Evolutionary conservation across 1,139 yeast genomes (phyloP), one percentile per base, ranked within the genome.

Genomic region (Spathaspora sp.): DNA sequence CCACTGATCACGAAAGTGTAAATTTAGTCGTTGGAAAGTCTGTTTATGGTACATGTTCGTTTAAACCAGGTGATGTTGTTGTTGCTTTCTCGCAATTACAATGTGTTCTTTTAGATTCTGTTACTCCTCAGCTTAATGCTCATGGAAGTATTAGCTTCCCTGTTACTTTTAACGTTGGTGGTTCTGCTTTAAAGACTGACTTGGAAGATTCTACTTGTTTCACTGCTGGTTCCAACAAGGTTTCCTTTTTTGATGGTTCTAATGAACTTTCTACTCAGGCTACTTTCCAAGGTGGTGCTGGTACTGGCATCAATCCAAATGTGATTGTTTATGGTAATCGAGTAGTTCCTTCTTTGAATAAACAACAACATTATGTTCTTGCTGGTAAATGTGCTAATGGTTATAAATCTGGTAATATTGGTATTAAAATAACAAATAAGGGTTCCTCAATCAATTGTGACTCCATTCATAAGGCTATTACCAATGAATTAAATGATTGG

Each of bases 231-330:
- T 3, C 45, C 2, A 67, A 68, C 37, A 57, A 64, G 13, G 56
- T 67, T 5, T 51, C 59, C 1, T 67, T 64, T 51, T 46, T 39
- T 4, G 71, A 65, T 51, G 72, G 73, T 23, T 43, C 38, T 15
- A 58, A 55, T n/a, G 9, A 38, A 8, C 41, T 67, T n/a, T 40
- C 61, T 5, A 51, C 47, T 13, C 38, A 52, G 2, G 60, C 56
- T 1, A 46, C 26, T 15, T 62, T 63, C 44, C 38, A 33, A 8
- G 43, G 47, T 8, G 43, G 43, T 15, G 7, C 45, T 13, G 25
- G 15, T 23, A 20, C 70, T 66, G 72, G 23, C 7, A 13, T n/a
- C 20, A 16, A 38, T 10, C 8, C 25, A 3, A 24, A n/a, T 9
- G 25, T 11, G 4, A 41, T 46, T 38, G 43, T 36, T 20, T 40